Evolutionary conservation across 306 rosid species (phyloP), one percentile per base, ranked within the genome.

Genomic region (Pyrus bretschneideri): DNA sequence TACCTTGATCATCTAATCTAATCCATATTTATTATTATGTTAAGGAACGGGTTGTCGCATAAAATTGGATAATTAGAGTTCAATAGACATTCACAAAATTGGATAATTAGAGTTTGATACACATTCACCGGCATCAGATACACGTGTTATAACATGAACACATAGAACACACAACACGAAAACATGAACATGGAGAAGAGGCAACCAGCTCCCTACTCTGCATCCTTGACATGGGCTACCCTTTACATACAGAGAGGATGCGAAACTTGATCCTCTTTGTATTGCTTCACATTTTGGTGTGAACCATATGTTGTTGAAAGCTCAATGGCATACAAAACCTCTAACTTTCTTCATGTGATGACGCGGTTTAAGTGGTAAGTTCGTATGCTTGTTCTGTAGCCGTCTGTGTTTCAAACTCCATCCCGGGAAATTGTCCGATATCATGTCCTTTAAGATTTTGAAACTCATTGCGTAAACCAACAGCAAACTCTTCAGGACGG

Each of bases 401-500:
- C 0, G 73, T 78, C 66, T 77, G 79, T 21, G 74, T 78, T 80
- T 69, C 74, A 29, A 84, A 54, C 61, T 79, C 86, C 81, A 87
- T 62, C 64, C 89, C 95, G 14, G 93, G 89, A 74, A 90, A 91
- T 67, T 89, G 96, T 67, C 98, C 97, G 54, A 94, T 92, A 78
- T 90, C 96, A 70, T 92, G 91, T 45, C 93, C 95, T 69, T 83
- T 69, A 22, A 89, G 89, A 6, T 89, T 83, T 76, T 73, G 87
- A 80, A 94, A 90, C 77, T 91, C 91, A 1, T 85, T 72, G 45
- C 86, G 78, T 58, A 91, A 89, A 49, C 98, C 97, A 60, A 90
- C 74, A 9, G 92, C 89, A 67, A 87, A 90, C 81, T 90, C 91
- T 42, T 75, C 93, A 3, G 85, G 77, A 29, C 62, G 69, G 61